Conservation (phyloP, 768 basidiomycete species). For the Panaeolus papilionaceus region DNA sequence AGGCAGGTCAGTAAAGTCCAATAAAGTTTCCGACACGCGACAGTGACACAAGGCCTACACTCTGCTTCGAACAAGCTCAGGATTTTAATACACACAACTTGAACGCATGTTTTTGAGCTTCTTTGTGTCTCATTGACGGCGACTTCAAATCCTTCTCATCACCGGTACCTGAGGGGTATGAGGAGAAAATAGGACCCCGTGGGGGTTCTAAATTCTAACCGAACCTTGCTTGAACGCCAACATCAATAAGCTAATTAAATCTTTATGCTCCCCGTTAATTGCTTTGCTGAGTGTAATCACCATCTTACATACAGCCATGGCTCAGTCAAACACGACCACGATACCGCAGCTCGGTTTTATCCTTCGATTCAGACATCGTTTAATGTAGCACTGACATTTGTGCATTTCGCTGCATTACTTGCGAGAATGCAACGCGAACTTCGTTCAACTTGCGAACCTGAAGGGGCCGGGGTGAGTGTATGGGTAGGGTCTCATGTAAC, state of each 20-base stretch:
- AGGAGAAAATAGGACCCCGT: slow-evolving; percentile 13
- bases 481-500: not conserved
- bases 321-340: slow-evolving; percentile 7
- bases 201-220: slow-evolving; percentile 9
- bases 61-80: slow-evolving; percentile 11
- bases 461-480: not conserved
- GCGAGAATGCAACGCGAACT: not conserved
- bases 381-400: not conserved
- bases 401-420: not conserved
- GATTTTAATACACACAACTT: slow-evolving; percentile 3
- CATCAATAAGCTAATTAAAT: slow-evolving; percentile 11
- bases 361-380: slow-evolving; percentile 3
- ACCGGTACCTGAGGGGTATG: slow-evolving; percentile 7
- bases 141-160: slow-evolving; percentile 7
- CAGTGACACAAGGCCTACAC: slow-evolving; percentile 11
- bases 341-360: slow-evolving; percentile 2
- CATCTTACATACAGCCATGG: not conserved
- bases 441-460: not conserved
- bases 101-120: not conserved
- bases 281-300: not conserved
- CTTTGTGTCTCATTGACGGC: not conserved
- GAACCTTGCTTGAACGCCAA: not conserved
- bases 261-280: not conserved
- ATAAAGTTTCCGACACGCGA: slow-evolving; percentile 6
- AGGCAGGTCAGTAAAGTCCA: not conserved